phyloP scores from a whole-genome alignment of 169 alveolate species.

The Plasmodium vinckei region DNA sequence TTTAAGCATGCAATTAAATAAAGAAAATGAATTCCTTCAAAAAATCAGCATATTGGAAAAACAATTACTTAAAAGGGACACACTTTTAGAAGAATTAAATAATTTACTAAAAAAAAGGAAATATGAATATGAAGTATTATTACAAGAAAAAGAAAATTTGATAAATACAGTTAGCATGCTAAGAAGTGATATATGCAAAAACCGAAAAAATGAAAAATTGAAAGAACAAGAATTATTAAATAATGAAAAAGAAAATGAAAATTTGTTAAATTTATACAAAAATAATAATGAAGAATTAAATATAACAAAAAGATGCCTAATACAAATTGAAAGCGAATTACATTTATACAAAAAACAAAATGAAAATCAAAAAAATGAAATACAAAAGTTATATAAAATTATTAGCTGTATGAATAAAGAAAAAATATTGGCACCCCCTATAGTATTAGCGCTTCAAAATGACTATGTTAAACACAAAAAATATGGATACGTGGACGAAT shows the following conservation, averaged over 20 bases:
- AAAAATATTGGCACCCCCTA: conserved; percentile 59
- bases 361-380: conserved; percentile 75
- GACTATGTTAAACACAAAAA: conserved; percentile 12
- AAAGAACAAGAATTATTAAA: conserved; percentile 53
- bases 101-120: conserved; percentile 70
- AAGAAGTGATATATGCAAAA: conserved; percentile 57
- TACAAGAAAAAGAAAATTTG: conserved; percentile 71
- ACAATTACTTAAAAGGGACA: conserved; percentile 72
- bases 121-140: conserved; percentile 59
- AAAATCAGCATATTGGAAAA: conserved; percentile 68
- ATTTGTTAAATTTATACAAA: conserved; percentile 59
- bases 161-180: conserved; percentile 52
- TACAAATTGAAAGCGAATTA: conserved; percentile 73
- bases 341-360: conserved; percentile 74
- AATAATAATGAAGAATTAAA: conserved; percentile 76
- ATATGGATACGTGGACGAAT: conserved; percentile 6
- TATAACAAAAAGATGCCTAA: conserved; percentile 74
- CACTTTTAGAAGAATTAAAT: conserved; percentile 74
- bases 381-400: conserved; percentile 63
- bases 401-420: conserved; percentile 73
- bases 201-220: conserved; percentile 29
- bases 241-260: conserved; percentile 72
- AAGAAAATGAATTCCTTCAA: conserved; percentile 62
- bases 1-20: conserved; percentile 64
- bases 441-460: conserved; percentile 69